Base-by-base conservation (phyloP, 306 rosid genomes). In the Trichosanthes cucumerina region DNA sequence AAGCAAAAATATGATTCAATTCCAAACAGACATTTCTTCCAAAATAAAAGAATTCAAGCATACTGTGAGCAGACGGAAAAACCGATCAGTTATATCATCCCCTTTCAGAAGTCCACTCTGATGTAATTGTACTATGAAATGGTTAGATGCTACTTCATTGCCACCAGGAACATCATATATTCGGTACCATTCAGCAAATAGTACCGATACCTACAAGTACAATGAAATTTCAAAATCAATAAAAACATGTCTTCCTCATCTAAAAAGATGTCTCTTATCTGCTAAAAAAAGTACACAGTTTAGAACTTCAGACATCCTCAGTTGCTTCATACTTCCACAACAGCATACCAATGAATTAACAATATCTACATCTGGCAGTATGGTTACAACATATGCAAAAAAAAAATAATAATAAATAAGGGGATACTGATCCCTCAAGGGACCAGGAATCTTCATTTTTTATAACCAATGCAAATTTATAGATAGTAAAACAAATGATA, bases 51-150 rank as follows among this genome's bases (percentile, higher is more conserved):
- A 78, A 79, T 83, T 36, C 71, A 79, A 31, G 46, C 83, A 74
- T 56, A 96, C 99, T 52, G 88, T 90, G 62, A 96, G 89, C 44
- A 88, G 58, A 41, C 87, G 89, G 86, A 96, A 96, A 87, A 96
- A 91, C 26, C 91, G 96, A 71, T 96, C 99, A 33, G 96, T 90
- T 53, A 87, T 66, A 41, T 96, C 99, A 86, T 96, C 99, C 41
- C 97, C 98, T 87, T 96, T 93, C 69, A 96, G 86, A 41, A 92
- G 78, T 62, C 98, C 99, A 78, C 80, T 88, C 80, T 93, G 93
- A 81, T 91, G 91, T 79, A 96, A 83, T 76, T 96, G 96, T 64
- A 87, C 36, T 79, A 91, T 84, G 82, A 87, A 93, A 84, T 88
- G 92, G 69, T 91, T 9, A 82, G 84, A 82, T 46, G 90, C 86